Evolutionary conservation across 345 rosid species (phyloP).

Genomic region (Sisymbrium irio): DNA sequence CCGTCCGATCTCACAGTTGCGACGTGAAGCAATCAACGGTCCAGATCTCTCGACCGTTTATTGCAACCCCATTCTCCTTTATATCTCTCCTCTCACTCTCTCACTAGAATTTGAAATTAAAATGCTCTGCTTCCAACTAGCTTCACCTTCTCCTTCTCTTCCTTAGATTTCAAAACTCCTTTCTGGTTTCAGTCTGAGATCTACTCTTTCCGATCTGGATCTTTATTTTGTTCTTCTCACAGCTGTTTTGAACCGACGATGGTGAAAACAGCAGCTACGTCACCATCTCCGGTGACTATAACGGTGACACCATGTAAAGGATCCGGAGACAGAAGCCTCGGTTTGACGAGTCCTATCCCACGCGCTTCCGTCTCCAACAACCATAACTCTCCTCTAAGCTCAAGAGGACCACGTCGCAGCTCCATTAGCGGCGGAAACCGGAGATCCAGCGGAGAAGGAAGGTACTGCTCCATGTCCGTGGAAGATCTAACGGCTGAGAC

Average conservation of each 20-base stretch:
- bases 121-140: constrained; percentile 27
- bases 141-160: constrained; percentile 22
- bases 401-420: constrained; percentile 40
- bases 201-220: constrained; percentile 1
- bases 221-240: background rate
- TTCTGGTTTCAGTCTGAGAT: background rate
- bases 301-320: constrained; percentile 69
- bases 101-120: constrained; percentile 12
- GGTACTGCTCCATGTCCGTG: constrained; percentile 51
- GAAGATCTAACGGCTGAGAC: constrained; percentile 43
- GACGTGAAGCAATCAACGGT: constrained; percentile 28
- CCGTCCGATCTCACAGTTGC: constrained; percentile 39
- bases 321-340: constrained; percentile 63
- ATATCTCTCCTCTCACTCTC: constrained; percentile 6
- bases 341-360: constrained; percentile 64
- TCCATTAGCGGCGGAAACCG: constrained; percentile 44
- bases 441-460: constrained; percentile 46
- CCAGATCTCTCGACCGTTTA: constrained; percentile 54
- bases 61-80: constrained; percentile 11
- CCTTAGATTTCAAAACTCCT: constrained; percentile 26
- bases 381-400: constrained; percentile 56
- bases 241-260: constrained; percentile 5
- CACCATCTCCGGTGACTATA: constrained; percentile 71
- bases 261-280: constrained; percentile 52
- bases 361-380: constrained; percentile 58